Base-by-base conservation (phyloP, 2,329 filamentous ascomycete species). In the Aspergillus pseudoterreus region DNA sequence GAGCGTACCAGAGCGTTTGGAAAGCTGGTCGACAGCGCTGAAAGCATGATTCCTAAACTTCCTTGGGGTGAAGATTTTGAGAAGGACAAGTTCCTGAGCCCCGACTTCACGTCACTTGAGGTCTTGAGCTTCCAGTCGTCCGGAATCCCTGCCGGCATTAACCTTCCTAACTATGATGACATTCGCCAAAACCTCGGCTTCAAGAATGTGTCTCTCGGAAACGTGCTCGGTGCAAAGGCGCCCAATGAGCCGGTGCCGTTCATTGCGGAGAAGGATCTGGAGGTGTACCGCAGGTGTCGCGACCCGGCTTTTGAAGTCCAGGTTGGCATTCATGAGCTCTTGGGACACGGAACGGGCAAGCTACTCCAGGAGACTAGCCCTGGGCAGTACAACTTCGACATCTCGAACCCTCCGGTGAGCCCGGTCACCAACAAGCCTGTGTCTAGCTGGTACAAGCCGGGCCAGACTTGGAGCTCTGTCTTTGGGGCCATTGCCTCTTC, bases 71-170 rank as follows among this genome's bases (percentile, higher is more conserved):
- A 82, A 43, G 88, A 90, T 0, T 99, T 97, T 59, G 94, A 99
- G 69, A 97, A 97, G 73, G 92, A 96, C 76, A 91, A 88, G 65
- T 99, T 99, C 72, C 74, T 95, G 33, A 92, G 90, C 47, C 94
- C 94, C 0, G 94, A 99, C 69, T 99, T 99, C 67, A 97, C 94
- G 0, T 94, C 88, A 9, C 79, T 97, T 1, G 94, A 99, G 70
- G 91, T 96, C 2, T 73, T 96, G 54, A 90, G 87, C 1, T 96
- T 96, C 61, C 81, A 82, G 19, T 80, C 81, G 8, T 81, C 78
- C 48, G 82, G 82, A 52, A 83, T 85, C 43, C 82, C 82, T 17
- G 82, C 81, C 12, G 82, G 81, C 22, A 81, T 82, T 63, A 82
- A 81, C 50, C 73, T 78, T 17, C 78, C 78, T n/a, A 82, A 82